These are phyloP conservation scores for Cryptococcus sp. DNA, from an alignment of 1,284 basidiomycete genomes.

Conservation along the genomic window DNA sequence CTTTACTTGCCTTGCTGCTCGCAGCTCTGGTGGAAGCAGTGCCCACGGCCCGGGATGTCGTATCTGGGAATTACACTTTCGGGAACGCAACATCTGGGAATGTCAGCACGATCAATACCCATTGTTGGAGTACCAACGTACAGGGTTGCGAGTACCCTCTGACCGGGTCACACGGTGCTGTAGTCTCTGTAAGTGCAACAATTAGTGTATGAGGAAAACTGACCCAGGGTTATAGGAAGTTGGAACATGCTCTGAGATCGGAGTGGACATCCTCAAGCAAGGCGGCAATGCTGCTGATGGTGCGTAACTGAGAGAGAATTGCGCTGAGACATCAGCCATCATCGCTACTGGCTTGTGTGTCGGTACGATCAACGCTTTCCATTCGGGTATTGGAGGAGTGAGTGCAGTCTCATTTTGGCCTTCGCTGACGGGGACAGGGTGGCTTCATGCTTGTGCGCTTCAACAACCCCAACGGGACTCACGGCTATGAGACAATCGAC, in stretches of 20 bases:
- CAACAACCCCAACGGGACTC: slow-evolving; percentile 29
- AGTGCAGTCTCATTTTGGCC: neutral
- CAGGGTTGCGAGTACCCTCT: slow-evolving; percentile 27
- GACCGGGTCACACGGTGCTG: slow-evolving; percentile 26
- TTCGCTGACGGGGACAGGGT: slow-evolving; percentile 13
- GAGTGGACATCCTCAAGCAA: slow-evolving; percentile 45
- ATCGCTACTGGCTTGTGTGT: slow-evolving; percentile 52
- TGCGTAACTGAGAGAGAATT: slow-evolving; percentile 14
- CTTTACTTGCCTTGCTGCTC: no score
- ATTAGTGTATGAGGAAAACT: neutral
- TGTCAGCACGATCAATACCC: no score
- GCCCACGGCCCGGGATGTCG: no score
- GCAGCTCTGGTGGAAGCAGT: no score
- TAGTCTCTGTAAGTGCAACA: slow-evolving; percentile 22
- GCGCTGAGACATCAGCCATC: slow-evolving; percentile 12
- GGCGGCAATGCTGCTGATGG: slow-evolving; percentile 54
- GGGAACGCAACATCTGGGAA: no score
- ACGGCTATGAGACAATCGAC: slow-evolving; percentile 51
- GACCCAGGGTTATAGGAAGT: slow-evolving; percentile 29
- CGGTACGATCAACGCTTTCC: slow-evolving; percentile 51
- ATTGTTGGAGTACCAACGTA: slow-evolving; percentile 27
- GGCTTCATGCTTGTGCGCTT: slow-evolving; percentile 35
- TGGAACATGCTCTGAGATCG: slow-evolving; percentile 53
- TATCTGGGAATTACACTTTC: no score
- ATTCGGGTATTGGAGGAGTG: slow-evolving; percentile 53